Percentiles rank a stretch among this genome's conserved stretches.
These are phyloP conservation scores for Colletotrichum godetiae DNA, from an alignment of 2,329 filamentous ascomycete genomes.

Conservation along the genomic window DNA sequence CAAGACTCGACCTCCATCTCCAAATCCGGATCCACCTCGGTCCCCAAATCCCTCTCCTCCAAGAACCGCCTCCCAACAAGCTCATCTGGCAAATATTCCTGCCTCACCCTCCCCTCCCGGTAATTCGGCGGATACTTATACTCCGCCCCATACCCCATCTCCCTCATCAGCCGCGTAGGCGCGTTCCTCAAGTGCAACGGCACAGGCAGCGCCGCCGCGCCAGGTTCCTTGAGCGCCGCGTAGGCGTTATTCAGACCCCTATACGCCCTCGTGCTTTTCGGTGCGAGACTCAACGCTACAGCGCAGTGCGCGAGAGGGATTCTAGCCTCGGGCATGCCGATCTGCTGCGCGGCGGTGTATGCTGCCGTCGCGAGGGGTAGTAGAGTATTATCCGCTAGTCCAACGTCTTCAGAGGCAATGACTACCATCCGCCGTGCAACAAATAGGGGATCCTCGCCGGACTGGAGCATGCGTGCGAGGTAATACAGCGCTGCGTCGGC, in stretches of 20 bases:
- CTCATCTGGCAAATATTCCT: conserved; percentile 89
- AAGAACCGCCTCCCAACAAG: conserved; percentile 79
- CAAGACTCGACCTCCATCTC: conserved; percentile 47
- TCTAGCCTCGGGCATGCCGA: conserved; percentile 93
- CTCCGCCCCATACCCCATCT: conserved; percentile 87
- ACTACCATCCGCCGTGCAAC: conserved; percentile 94
- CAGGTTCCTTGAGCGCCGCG: conserved; percentile 83
- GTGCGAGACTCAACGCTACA: conserved; percentile 82
- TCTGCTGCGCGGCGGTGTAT: conserved; percentile 89
- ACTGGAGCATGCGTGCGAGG: conserved; percentile 93
- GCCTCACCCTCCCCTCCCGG: conserved; percentile 80
- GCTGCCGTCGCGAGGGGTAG: conserved; percentile 86
- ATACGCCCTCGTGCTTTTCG: conserved; percentile 90
- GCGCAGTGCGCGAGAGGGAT: conserved; percentile 92
- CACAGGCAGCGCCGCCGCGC: conserved; percentile 82
- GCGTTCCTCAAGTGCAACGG: conserved; percentile 92
- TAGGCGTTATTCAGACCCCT: conserved; percentile 84
- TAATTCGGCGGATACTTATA: conserved; percentile 99
- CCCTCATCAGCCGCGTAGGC: conserved; percentile 91
- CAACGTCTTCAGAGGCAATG: conserved; percentile 93
- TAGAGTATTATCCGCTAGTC: conserved; percentile 86
- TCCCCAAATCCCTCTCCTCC: conserved; percentile 83
- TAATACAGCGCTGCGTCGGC: conserved; percentile 94
- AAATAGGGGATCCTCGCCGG: conserved; percentile 92
- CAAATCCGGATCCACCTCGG: conserved; percentile 78